Base-by-base conservation (phyloP, 2,329 filamentous ascomycete species). In the Elsinoe batatas region DNA sequence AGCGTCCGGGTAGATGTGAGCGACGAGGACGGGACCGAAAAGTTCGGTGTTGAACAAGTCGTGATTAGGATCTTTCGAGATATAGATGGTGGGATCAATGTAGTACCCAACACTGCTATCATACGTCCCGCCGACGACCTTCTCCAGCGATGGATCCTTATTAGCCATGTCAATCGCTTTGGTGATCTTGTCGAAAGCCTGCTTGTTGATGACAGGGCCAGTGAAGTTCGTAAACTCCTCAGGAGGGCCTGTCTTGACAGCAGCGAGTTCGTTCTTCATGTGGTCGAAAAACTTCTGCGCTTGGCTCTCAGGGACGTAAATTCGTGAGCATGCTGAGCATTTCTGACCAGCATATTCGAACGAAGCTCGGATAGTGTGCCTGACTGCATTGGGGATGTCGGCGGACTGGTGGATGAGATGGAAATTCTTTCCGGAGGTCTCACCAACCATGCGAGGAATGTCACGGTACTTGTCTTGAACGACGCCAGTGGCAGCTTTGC, bases 341-440 rank as follows among this genome's bases (percentile, higher is more conserved):
- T 78, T 78, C 59, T 78, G 75, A 17, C 76, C 76, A 57, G 75
- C 72, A 63, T 74, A 78, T 64, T 78, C 76, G 59, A 77, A 78
- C 0, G 74, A 71, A 15, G 71, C 73, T 18, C 75, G 71, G 47
- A 77, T 70, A 2, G 75, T 76, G 58, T 76, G 71, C 38, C 71
- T 63, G 8, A 68, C 75, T 1, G 74, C 74, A 58, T 72, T 76
- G n/a, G 66, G 63, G 38, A 77, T 61, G 57, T 77, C 73, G 11
- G 74, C 75, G 1, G 74, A 73, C 0, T 66, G 59, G 63, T 79
- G 76, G 36, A 79, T 59, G 15, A 79, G 63, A 38, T 76, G 74
- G 68, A 78, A 78, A 65, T 79, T 79, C 71, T 79, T 79, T 51
- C 76, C 76, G 51, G 73, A 71, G 0, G 76, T 79, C 67, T 79